phyloP scores from a whole-genome alignment of 2,329 filamentous ascomycete genomes.

The Penicillium crustosum region DNA sequence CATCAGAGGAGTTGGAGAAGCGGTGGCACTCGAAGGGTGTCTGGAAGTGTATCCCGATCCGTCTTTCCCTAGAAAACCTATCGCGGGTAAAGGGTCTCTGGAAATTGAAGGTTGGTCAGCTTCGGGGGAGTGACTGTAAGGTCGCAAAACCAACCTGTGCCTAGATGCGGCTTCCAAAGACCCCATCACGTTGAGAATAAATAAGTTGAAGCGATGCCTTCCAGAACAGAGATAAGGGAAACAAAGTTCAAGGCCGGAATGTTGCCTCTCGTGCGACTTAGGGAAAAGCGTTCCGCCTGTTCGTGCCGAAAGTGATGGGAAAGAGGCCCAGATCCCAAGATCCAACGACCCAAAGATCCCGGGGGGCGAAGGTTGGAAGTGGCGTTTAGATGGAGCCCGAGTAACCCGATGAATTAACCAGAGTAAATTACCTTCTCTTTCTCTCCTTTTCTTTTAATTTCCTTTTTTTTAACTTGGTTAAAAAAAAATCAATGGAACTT shows the following conservation, averaged over 20 bases:
- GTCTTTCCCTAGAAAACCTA: slow-evolving; percentile 44
- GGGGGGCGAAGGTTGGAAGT: slow-evolving; percentile 4
- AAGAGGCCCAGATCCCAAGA: slow-evolving; percentile 4
- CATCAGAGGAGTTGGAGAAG: slow-evolving; percentile 42
- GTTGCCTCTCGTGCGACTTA: slow-evolving; percentile 16
- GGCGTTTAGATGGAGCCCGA: slow-evolving; percentile 14
- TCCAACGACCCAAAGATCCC: slow-evolving; percentile 13
- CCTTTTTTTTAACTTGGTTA: no score
- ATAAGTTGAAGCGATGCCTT: not conserved
- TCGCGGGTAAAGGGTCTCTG: slow-evolving; percentile 47
- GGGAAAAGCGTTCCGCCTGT: slow-evolving; percentile 20
- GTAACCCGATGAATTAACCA: slow-evolving; percentile 11
- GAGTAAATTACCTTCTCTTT: not conserved
- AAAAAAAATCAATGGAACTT: not conserved
- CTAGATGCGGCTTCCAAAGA: slow-evolving; percentile 40
- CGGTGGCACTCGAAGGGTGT: slow-evolving; percentile 33
- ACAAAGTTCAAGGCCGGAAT: slow-evolving; percentile 6
- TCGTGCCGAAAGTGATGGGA: slow-evolving; percentile 3
- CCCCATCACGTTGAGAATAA: slow-evolving; percentile 34
- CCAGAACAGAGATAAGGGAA: not conserved
- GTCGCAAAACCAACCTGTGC: slow-evolving; percentile 36
- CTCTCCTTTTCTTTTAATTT: not conserved
- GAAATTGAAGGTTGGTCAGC: slow-evolving; percentile 23
- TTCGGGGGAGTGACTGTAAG: slow-evolving; percentile 6
- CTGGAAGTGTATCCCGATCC: slow-evolving; percentile 37